Evolutionary conservation across 805 yeast species (phyloP).

Genomic region (Wickerhamomyces pijperi): DNA sequence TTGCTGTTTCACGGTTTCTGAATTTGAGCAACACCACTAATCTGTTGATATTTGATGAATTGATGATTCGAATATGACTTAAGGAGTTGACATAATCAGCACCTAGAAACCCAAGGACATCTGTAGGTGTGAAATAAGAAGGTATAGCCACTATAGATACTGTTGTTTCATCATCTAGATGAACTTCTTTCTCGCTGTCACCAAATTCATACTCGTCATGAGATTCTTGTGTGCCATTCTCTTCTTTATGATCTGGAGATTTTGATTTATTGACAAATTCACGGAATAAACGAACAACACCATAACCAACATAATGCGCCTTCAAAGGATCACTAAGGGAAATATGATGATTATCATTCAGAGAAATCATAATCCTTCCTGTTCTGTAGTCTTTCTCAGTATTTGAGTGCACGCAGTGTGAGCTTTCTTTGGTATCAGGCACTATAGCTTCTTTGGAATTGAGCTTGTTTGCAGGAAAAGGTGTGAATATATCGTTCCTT

Average conservation of each 20-base stretch:
- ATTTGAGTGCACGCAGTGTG: no score
- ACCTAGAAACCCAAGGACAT: constrained; percentile 72
- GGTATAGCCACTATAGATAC: constrained; percentile 81
- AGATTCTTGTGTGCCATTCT: background rate
- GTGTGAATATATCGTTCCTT: background rate
- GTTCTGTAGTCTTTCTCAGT: background rate
- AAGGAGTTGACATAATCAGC: constrained; percentile 41
- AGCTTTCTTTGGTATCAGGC: background rate
- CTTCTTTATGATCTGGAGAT: background rate
- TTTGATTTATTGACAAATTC: no score
- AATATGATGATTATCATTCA: background rate
- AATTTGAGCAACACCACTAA: constrained; percentile 75
- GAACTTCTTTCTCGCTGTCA: constrained; percentile 16
- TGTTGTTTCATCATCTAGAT: constrained; percentile 48
- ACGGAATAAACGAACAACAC: constrained; percentile 58
- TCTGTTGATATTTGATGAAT: constrained; percentile 54
- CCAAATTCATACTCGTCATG: constrained; percentile 16
- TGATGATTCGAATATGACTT: constrained; percentile 63
- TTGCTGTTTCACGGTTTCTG: constrained; percentile 40
- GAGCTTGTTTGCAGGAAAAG: no score
- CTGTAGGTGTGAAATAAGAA: constrained; percentile 76
- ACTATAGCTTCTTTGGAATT: background rate
- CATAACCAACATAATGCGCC: constrained; percentile 61
- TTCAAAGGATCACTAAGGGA: constrained; percentile 8
- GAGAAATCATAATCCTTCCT: constrained; percentile 11